These are phyloP conservation scores for Davidsoniella australis DNA, from an alignment of 2,329 filamentous ascomycete species.

Conservation along the genomic window DNA sequence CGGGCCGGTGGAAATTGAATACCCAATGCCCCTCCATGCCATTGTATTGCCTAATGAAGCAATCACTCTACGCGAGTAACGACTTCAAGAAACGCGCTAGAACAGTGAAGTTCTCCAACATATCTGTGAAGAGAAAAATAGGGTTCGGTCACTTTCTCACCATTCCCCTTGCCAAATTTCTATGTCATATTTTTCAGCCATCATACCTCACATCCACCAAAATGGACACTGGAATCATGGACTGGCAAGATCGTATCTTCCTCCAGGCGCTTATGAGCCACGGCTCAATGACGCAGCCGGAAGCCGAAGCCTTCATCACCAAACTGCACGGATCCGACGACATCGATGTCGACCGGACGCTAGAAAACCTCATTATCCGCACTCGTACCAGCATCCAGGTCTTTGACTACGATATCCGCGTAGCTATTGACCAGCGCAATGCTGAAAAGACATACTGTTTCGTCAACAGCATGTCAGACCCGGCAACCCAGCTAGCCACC, in stretches of 20 bases:
- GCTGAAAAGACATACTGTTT: constrained; percentile 60
- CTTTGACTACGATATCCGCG: constrained; percentile 80
- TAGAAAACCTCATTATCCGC: constrained; percentile 50
- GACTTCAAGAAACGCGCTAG: not conserved
- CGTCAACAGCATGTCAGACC: constrained; percentile 75
- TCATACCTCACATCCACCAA: not conserved
- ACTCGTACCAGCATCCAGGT: constrained; percentile 57
- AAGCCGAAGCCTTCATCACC: constrained; percentile 59
- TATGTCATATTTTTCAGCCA: not conserved
- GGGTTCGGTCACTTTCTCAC: not conserved
- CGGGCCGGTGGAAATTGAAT: not conserved
- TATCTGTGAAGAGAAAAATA: not conserved
- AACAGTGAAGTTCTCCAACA: not conserved
- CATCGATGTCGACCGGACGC: constrained; percentile 48
- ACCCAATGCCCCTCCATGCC: not conserved
- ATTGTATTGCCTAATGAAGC: not conserved
- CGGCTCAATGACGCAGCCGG: constrained; percentile 57
- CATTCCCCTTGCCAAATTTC: not conserved
- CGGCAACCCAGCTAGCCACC: constrained; percentile 74
- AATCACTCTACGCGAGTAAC: not conserved
- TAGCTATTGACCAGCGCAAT: constrained; percentile 48
- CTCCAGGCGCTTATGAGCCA: constrained; percentile 74
- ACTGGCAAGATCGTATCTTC: constrained; percentile 51
- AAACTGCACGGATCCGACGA: constrained; percentile 49
- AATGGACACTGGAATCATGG: not conserved